Evolutionary conservation across 768 basidiomycete genomes (phyloP).

Genomic region (Mycena indigotica): DNA sequence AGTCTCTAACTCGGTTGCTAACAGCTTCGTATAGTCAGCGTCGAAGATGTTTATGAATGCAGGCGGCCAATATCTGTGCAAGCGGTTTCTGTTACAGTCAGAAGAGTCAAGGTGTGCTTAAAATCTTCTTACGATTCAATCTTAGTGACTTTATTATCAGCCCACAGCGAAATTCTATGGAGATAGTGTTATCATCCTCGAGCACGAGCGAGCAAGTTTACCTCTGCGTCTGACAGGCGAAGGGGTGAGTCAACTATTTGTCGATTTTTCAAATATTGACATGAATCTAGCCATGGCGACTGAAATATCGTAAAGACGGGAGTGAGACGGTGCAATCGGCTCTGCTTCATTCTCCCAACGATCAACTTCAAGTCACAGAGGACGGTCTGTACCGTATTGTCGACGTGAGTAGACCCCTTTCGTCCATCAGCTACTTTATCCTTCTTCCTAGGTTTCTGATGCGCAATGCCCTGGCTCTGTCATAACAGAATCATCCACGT

Average conservation of each 20-base stretch:
- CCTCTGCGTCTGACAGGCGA: slow-evolving; percentile 90
- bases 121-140: not conserved
- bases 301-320: slow-evolving; percentile 68
- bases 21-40: slow-evolving; percentile 63
- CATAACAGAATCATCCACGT: slow-evolving; percentile 58
- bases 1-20: slow-evolving; percentile 15
- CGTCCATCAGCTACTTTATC: slow-evolving; percentile 3
- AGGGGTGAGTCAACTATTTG: slow-evolving; percentile 57
- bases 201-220: slow-evolving; percentile 70
- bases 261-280: slow-evolving; percentile 2
- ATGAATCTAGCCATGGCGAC: slow-evolving; percentile 74
- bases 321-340: slow-evolving; percentile 43
- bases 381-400: slow-evolving; percentile 76
- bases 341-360: slow-evolving; percentile 64
- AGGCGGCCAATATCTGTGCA: slow-evolving; percentile 72
- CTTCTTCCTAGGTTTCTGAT: slow-evolving; percentile 67
- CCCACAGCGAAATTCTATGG: slow-evolving; percentile 89
- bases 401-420: slow-evolving; percentile 48
- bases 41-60: slow-evolving; percentile 90
- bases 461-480: slow-evolving; percentile 84
- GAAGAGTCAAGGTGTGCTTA: slow-evolving; percentile 69
- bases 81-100: slow-evolving; percentile 84
- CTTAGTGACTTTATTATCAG: slow-evolving; percentile 37
- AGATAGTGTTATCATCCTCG: slow-evolving; percentile 64
- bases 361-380: slow-evolving; percentile 69